Evolutionary conservation across 495 filamentous ascomycete species (phyloP).

Genomic region (Penicillium bovifimosum): DNA sequence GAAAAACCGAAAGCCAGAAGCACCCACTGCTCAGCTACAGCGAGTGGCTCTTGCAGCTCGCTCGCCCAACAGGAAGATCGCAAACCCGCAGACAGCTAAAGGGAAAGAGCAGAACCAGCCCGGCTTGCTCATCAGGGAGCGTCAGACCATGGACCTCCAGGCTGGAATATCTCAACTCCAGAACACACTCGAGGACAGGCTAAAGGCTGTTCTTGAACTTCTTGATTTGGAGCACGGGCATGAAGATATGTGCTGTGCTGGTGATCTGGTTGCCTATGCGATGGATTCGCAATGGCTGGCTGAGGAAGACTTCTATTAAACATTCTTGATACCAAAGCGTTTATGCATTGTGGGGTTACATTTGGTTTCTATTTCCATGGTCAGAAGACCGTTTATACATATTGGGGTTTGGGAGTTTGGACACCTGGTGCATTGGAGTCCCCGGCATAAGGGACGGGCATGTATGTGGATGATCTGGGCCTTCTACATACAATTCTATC

Average conservation of each 20-base stretch:
- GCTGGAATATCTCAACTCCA: conserved; percentile 21
- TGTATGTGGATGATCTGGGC: neutral
- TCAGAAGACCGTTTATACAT: neutral
- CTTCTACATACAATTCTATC: neutral
- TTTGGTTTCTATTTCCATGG: neutral
- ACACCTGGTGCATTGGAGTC: neutral
- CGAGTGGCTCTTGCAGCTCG: conserved; percentile 34
- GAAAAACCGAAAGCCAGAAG: conserved; percentile 33
- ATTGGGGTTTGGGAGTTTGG: neutral
- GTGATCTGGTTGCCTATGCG: conserved; percentile 44
- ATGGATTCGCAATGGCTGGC: conserved; percentile 43
- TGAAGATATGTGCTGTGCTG: conserved; percentile 46
- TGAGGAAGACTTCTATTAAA: conserved; percentile 32
- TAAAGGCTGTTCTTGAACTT: conserved; percentile 30
- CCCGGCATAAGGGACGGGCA: neutral
- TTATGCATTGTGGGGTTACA: neutral
- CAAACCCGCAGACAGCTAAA: conserved; percentile 6
- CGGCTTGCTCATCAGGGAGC: conserved; percentile 1
- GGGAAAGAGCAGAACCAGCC: neutral
- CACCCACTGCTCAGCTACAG: conserved; percentile 4
- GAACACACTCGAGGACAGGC: conserved; percentile 29
- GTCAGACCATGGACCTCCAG: conserved; percentile 12
- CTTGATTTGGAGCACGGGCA: conserved; percentile 38
- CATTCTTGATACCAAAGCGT: neutral
- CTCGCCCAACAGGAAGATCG: conserved; percentile 29